A percentile compares a stretch with the other conserved stretches of the same genome.
These are phyloP conservation scores for Tieghemostelium lacteum DNA, from an alignment of 78 protist genomes.

Conservation along the genomic window DNA sequence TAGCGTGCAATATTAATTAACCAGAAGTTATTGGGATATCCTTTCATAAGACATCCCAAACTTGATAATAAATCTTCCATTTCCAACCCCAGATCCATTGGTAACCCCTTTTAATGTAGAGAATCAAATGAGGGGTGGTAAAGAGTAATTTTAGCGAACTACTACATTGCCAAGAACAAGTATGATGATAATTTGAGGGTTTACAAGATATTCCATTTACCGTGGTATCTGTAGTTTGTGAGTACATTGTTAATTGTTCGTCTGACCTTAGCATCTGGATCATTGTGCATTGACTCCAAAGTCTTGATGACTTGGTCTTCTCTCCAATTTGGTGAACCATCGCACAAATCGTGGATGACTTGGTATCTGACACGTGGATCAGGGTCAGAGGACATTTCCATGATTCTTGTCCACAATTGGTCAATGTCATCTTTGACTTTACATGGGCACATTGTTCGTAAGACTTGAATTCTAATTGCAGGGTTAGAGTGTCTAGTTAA, in stretches of 20 bases:
- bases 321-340: constrained; percentile 73
- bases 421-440: constrained; percentile 74
- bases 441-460: constrained; percentile 80
- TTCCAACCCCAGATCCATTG: constrained; percentile 4
- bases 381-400: constrained; percentile 55
- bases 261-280: constrained; percentile 47
- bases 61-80: too few relatives aligned
- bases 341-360: constrained; percentile 76
- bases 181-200: background rate
- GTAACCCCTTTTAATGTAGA: background rate
- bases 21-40: too few relatives aligned
- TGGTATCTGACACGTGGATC: constrained; percentile 74
- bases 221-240: constrained; percentile 61
- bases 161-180: background rate
- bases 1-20: too few relatives aligned
- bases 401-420: constrained; percentile 58
- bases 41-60: too few relatives aligned
- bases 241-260: constrained; percentile 57
- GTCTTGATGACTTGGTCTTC: constrained; percentile 60
- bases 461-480: background rate
- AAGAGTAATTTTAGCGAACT: too few relatives aligned
- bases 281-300: constrained; percentile 66
- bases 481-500: constrained; percentile 13
- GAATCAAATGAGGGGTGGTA: background rate
- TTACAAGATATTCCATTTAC: constrained; percentile 74